These are phyloP conservation scores for Blastobotrys aristatus DNA, from an alignment of 1,139 yeast genomes.

Conservation along the genomic window DNA sequence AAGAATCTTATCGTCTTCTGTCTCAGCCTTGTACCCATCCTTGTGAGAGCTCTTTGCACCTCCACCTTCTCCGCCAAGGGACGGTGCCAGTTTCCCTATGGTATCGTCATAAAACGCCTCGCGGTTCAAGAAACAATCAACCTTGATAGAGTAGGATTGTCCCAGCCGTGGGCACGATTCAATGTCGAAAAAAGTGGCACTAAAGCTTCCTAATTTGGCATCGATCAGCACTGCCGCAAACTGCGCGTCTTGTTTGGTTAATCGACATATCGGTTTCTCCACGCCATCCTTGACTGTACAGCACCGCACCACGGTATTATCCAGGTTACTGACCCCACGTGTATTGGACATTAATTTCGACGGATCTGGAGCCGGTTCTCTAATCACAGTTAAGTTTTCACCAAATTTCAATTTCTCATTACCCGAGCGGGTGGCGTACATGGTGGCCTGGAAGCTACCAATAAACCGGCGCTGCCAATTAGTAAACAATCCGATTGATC, in stretches of 20 bases:
- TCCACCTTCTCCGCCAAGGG: slow-evolving; percentile 1
- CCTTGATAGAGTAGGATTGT: slow-evolving; percentile 58
- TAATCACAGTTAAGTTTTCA: slow-evolving; percentile 42
- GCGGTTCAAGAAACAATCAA: slow-evolving; percentile 56
- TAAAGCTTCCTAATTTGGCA: slow-evolving; percentile 50
- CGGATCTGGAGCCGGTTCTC: slow-evolving; percentile 14
- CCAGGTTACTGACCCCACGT: slow-evolving; percentile 18
- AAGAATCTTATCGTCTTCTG: slow-evolving; percentile 49
- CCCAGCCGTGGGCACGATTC: slow-evolving; percentile 62
- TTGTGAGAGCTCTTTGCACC: slow-evolving; percentile 20
- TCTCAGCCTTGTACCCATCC: slow-evolving; percentile 37
- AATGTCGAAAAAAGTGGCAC: slow-evolving; percentile 46
- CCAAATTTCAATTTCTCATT: slow-evolving; percentile 47
- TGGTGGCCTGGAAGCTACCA: slow-evolving; percentile 69
- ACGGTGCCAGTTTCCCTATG: slow-evolving; percentile 14
- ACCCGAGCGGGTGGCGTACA: slow-evolving; percentile 82
- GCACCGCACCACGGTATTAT: slow-evolving; percentile 34
- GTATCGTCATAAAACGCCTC: slow-evolving; percentile 43
- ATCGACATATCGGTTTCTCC: slow-evolving; percentile 59
- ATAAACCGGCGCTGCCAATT: slow-evolving; percentile 42
- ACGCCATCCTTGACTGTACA: slow-evolving; percentile 33
- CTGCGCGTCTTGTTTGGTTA: slow-evolving; percentile 69
- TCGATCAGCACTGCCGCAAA: slow-evolving; percentile 64
- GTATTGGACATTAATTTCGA: slow-evolving; percentile 4
- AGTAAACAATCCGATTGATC: slow-evolving; percentile 8